These are phyloP conservation scores for Alternaria hordeiaustralica DNA, from an alignment of 2,329 filamentous ascomycete species.

Conservation along the genomic window DNA sequence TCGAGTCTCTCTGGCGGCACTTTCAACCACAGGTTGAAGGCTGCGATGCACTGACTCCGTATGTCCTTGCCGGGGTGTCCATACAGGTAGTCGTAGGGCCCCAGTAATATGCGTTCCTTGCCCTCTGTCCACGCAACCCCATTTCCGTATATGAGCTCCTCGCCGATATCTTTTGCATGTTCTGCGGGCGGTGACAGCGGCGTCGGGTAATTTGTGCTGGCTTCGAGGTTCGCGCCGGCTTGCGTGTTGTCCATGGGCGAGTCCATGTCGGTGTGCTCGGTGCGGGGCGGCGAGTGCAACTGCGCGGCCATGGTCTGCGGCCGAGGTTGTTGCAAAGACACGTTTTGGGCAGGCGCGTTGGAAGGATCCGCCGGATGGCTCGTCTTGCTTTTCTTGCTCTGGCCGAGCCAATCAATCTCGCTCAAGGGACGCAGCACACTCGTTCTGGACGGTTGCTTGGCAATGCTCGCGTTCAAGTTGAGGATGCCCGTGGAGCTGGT, in stretches of 20 bases:
- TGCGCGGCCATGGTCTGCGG: constrained; percentile 20
- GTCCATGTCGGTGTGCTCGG: constrained; percentile 1
- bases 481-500: constrained; percentile 46
- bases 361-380: constrained; percentile 30
- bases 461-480: constrained; percentile 36
- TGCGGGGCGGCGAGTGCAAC: neutral
- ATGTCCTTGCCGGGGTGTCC: constrained; percentile 85
- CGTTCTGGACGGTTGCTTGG: constrained; percentile 27
- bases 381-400: constrained; percentile 49
- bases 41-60: constrained; percentile 76
- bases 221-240: constrained; percentile 8
- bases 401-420: constrained; percentile 49
- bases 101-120: constrained; percentile 79
- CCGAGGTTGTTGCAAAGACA: neutral
- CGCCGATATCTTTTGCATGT: constrained; percentile 36
- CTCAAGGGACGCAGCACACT: constrained; percentile 47
- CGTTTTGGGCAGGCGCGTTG: constrained; percentile 9
- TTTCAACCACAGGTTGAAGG: constrained; percentile 81
- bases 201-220: constrained; percentile 35
- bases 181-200: constrained; percentile 37
- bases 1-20: constrained; percentile 73
- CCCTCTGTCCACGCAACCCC: constrained; percentile 68
- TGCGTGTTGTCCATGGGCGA: constrained; percentile 5
- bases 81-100: constrained; percentile 81
- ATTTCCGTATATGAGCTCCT: constrained; percentile 52